Conservation (phyloP, 495 filamentous ascomycete genomes). For the Alectoria sarmentosa region DNA sequence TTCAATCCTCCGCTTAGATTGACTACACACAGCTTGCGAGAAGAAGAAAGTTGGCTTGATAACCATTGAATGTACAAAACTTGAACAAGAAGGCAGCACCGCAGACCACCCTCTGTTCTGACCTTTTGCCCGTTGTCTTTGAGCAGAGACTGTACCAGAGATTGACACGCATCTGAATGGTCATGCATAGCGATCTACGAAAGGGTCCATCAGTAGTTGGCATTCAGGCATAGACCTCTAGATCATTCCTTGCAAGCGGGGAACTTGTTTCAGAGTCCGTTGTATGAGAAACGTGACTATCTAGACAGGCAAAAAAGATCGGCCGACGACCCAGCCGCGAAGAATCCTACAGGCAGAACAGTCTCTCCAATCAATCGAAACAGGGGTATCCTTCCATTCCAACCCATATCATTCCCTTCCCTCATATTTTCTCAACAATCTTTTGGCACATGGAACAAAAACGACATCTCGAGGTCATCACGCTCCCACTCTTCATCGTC, state of each 20-base stretch:
- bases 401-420: not conserved
- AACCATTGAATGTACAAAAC: not conserved
- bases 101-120: not conserved
- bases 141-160: not conserved
- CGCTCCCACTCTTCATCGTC: not conserved
- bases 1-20: not conserved
- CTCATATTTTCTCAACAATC: constrained; percentile 1
- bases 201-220: not conserved
- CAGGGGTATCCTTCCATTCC: constrained; percentile 15
- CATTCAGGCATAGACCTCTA: not conserved
- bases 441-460: constrained; percentile 5
- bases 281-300: constrained; percentile 1
- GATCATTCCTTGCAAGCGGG: not conserved
- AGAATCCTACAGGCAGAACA: not conserved
- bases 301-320: not conserved
- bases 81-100: not conserved
- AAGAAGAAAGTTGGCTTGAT: not conserved
- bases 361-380: constrained; percentile 6
- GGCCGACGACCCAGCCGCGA: not conserved
- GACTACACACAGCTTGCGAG: not conserved
- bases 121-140: not conserved
- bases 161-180: not conserved
- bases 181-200: not conserved
- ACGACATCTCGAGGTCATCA: not conserved
- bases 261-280: not conserved